Percentiles rank a stretch among this genome's conserved stretches.
These are phyloP conservation scores for Fistulina hepatica DNA, from an alignment of 1,284 basidiomycete species.

Conservation along the genomic window DNA sequence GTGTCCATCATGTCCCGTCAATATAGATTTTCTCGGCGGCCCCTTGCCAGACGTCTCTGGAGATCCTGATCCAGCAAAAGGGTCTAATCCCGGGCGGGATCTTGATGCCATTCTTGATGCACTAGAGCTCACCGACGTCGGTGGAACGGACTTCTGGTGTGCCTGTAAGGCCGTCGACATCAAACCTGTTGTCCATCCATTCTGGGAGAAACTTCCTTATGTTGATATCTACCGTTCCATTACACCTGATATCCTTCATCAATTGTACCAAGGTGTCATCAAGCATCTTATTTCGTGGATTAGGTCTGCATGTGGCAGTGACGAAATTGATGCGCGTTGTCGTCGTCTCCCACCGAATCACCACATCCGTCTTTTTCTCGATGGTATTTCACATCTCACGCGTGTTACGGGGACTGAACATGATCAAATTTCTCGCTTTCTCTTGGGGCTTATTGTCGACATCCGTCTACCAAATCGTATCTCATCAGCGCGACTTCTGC, in stretches of 20 bases:
- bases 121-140: slow-evolving; percentile 9
- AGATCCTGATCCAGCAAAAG: too few species aligned
- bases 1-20: neutral
- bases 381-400: slow-evolving; percentile 26
- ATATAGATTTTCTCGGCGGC: too few species aligned
- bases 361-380: slow-evolving; percentile 23
- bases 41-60: too few species aligned
- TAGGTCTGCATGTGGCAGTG: too few species aligned
- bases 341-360: slow-evolving; percentile 23
- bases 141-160: slow-evolving; percentile 13
- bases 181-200: slow-evolving; percentile 19
- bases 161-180: slow-evolving; percentile 11
- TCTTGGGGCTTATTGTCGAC: slow-evolving; percentile 16
- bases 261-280: slow-evolving; percentile 20
- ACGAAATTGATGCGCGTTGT: slow-evolving; percentile 25
- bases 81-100: too few species aligned
- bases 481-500: too few species aligned
- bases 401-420: slow-evolving; percentile 22
- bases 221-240: slow-evolving; percentile 18
- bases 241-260: slow-evolving; percentile 23
- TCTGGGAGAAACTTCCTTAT: slow-evolving; percentile 19
- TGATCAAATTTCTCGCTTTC: slow-evolving; percentile 22
- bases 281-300: slow-evolving; percentile 21
- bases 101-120: slow-evolving; percentile 9
- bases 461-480: too few species aligned